Percentiles rank a stretch among this genome's conserved stretches.
Evolutionary conservation across 23 red algal species (phyloP).

Genomic region (Pyropia yezoensis): DNA sequence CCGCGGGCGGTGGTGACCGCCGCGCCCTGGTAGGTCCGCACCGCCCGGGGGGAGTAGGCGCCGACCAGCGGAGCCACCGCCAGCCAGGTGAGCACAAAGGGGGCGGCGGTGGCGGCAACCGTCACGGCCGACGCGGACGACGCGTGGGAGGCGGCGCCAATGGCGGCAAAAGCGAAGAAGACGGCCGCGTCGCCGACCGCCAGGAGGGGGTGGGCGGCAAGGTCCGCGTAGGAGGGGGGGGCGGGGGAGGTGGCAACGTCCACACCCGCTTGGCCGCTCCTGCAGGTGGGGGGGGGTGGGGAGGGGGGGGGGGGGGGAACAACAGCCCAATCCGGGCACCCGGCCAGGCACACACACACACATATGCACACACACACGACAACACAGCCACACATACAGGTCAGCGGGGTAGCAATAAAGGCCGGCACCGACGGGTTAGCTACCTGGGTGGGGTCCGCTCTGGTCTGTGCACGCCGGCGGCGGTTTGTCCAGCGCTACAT

Average conservation of each 20-base stretch:
- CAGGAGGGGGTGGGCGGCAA: conserved; percentile 35
- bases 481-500: no score
- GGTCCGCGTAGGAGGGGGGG: conserved; percentile 42
- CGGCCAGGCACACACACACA: no score
- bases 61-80: conserved; percentile 41
- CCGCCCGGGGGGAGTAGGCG: conserved; percentile 46
- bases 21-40: conserved; percentile 9
- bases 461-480: no score
- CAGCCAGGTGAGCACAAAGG: conserved; percentile 75
- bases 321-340: no score
- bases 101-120: conserved; percentile 43
- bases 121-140: conserved; percentile 10
- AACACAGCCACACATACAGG: no score
- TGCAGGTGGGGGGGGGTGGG: conserved; percentile 1
- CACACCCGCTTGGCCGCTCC: conserved; percentile 49
- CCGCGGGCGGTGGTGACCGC: conserved; percentile 11
- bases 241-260: conserved; percentile 15
- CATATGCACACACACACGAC: no score
- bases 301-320: background rate
- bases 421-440: no score
- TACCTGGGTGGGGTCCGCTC: no score
- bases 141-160: conserved; percentile 27
- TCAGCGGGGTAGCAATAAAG: no score
- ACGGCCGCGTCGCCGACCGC: conserved; percentile 46
- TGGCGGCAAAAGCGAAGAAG: conserved; percentile 46